phyloP scores from a whole-genome alignment of 768 basidiomycete species.

The Lactarius pseudohatsudake region DNA sequence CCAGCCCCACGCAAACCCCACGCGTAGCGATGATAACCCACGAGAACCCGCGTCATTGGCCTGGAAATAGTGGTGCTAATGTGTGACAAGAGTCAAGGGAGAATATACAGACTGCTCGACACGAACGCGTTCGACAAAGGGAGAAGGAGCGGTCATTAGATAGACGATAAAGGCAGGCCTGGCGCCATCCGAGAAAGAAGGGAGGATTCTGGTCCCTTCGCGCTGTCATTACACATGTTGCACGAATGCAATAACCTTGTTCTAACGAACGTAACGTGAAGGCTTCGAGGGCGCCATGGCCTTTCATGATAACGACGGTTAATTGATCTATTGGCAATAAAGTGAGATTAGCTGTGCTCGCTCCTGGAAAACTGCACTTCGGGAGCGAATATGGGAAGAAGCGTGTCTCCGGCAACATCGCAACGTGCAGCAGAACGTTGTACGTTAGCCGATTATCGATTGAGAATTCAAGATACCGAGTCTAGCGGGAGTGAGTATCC shows the following conservation, averaged over 20 bases:
- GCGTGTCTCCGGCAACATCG: slow-evolving; percentile 15
- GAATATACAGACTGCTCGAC: slow-evolving; percentile 1
- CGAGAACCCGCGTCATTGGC: slow-evolving; percentile 18
- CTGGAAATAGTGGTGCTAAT: slow-evolving; percentile 6
- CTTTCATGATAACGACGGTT: slow-evolving; percentile 18
- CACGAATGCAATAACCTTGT: slow-evolving; percentile 20
- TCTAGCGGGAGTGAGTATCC: neutral
- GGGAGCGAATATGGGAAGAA: slow-evolving; percentile 7
- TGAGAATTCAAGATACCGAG: slow-evolving; percentile 5
- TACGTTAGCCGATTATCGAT: slow-evolving; percentile 27
- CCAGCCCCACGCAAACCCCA: slow-evolving; percentile 24
- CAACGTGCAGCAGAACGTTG: slow-evolving; percentile 20
- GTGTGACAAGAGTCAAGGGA: slow-evolving; percentile 12
- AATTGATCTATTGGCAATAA: slow-evolving; percentile 9
- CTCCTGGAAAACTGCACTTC: slow-evolving; percentile 12
- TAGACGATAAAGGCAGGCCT: slow-evolving; percentile 14
- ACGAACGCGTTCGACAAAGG: slow-evolving; percentile 8
- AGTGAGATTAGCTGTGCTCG: slow-evolving; percentile 7
- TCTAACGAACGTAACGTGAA: slow-evolving; percentile 9
- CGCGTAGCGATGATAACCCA: slow-evolving; percentile 21
- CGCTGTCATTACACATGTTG: slow-evolving; percentile 3
- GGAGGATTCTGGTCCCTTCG: slow-evolving; percentile 10
- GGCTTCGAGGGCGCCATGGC: slow-evolving; percentile 2
- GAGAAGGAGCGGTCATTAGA: slow-evolving; percentile 23
- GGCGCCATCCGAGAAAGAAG: slow-evolving; percentile 6